Base-by-base conservation (phyloP, 768 basidiomycete species). In the Hortiboletus flavorubellus region DNA sequence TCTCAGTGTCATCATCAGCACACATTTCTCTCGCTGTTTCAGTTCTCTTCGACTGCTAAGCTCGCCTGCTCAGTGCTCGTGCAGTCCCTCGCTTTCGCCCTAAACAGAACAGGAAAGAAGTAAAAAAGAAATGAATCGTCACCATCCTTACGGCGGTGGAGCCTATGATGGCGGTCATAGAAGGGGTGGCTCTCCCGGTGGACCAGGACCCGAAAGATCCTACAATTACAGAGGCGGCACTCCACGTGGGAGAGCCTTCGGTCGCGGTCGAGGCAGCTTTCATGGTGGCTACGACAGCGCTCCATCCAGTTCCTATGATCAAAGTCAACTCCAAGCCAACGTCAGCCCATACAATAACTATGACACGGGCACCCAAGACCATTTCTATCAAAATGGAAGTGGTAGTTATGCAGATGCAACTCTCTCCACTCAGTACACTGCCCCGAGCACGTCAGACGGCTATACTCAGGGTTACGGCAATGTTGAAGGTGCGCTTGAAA, bases 401-500 rank as follows among this genome's bases (percentile, higher is more conserved):
- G 78, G 75, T 76, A 78, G 73, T 75, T 81, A 80, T 74, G 79
- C 67, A 39, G 64, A 73, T 72, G 73, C 73, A 73, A 75, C 75
- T 61, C 71, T 80, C 54, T 72, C 83, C 62, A 71, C 77, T 67
- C 78, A 83, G 68, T 85, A 80, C 74, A 75, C 74, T 65, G 62
- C 73, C 64, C 70, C 78, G 70, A 64, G 55, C 60, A 68, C 76
- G 59, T 71, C 79, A 68, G 74, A 76, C 57, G 80, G 79, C 52
- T 78, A 71, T 58, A 59, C 77, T 71, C 84, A 87, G 75, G 84
- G 76, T 59, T 87, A 81, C 72, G 82, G 80, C 75, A 80, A 71
- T 63, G 76, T 75, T 76, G 89, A 91, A 92, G 90, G 90, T 93
- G 82, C 89, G 90, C 89, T 86, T 75, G 78, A 81, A 67, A 72